Evolutionary conservation across 805 yeast genomes (phyloP).

Genomic region (Ogataea ganodermae): DNA sequence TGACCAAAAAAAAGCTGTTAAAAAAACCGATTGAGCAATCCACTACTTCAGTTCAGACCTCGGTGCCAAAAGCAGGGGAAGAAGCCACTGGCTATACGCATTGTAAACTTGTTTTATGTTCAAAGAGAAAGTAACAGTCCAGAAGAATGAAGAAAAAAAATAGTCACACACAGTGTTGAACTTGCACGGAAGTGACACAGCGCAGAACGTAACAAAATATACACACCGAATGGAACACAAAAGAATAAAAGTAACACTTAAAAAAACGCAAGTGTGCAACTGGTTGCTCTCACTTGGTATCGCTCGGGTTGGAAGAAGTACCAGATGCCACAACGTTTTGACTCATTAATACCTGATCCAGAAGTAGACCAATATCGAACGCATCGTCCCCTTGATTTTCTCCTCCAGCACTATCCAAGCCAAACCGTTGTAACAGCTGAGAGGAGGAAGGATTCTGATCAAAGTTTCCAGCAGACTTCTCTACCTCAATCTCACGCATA

Average conservation of each 20-base stretch:
- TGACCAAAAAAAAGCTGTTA: not conserved
- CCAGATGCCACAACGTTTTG: conserved; percentile 18
- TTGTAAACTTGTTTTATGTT: too few relatives aligned
- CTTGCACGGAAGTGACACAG: conserved; percentile 4
- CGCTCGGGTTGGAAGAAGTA: conserved; percentile 5
- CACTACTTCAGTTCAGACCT: not conserved
- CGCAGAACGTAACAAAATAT: not conserved
- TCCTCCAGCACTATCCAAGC: conserved; percentile 21
- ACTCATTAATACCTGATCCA: conserved; percentile 27
- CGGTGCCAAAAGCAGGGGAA: too few relatives aligned
- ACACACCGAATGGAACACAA: not conserved
- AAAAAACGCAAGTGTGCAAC: not conserved
- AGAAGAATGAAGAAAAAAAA: not conserved
- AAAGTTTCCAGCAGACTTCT: conserved; percentile 15
- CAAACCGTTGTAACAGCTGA: conserved; percentile 8
- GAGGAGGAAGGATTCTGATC: conserved; percentile 1
- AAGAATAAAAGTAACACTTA: not conserved
- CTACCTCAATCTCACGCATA: conserved; percentile 52
- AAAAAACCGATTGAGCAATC: conserved; percentile 1
- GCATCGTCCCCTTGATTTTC: conserved; percentile 17
- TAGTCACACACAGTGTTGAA: not conserved
- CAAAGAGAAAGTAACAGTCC: too few relatives aligned
- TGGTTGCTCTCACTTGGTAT: not conserved
- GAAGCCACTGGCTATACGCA: too few relatives aligned
- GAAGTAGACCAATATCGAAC: conserved; percentile 19